Percentiles rank a stretch among this genome's conserved stretches.
Conservation (phyloP, 345 rosid species). For the Brassica cretica region DNA sequence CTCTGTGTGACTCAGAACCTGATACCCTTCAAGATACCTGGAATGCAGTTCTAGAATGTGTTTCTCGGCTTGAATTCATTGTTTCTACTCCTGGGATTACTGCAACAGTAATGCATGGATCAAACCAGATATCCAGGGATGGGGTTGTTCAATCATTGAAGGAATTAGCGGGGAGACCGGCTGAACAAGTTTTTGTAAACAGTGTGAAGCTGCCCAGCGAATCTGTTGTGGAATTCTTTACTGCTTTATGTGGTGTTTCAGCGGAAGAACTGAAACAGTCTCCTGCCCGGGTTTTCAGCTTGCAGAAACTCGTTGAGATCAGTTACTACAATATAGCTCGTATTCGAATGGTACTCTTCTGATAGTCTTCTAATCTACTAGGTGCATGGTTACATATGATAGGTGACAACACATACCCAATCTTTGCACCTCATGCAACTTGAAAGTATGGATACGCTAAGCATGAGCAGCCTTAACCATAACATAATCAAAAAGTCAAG, state of each 20-base stretch:
- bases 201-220: conserved; percentile 93
- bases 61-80: conserved; percentile 92
- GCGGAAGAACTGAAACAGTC: conserved; percentile 95
- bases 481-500: conserved; percentile 18
- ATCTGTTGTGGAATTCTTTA: conserved; percentile 90
- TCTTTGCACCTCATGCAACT: conserved; percentile 22
- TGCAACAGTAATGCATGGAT: conserved; percentile 95
- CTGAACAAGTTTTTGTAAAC: conserved; percentile 90
- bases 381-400: conserved; percentile 23
- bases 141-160: conserved; percentile 85
- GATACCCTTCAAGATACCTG: conserved; percentile 96
- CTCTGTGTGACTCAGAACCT: conserved; percentile 70
- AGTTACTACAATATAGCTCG: conserved; percentile 99
- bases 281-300: conserved; percentile 98
- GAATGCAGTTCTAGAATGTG: conserved; percentile 98
- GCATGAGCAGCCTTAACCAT: conserved; percentile 11
- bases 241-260: conserved; percentile 94
- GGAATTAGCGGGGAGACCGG: conserved; percentile 91
- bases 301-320: conserved; percentile 98
- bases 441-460: conserved; percentile 23
- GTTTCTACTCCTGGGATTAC: conserved; percentile 85
- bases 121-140: conserved; percentile 98
- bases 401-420: conserved; percentile 1
- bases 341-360: conserved; percentile 81
- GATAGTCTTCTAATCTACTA: conserved; percentile 22